A percentile compares a stretch with the other conserved stretches of the same genome.
These are phyloP conservation scores for Brassica nigra DNA, from an alignment of 345 rosid species.

Conservation along the genomic window DNA sequence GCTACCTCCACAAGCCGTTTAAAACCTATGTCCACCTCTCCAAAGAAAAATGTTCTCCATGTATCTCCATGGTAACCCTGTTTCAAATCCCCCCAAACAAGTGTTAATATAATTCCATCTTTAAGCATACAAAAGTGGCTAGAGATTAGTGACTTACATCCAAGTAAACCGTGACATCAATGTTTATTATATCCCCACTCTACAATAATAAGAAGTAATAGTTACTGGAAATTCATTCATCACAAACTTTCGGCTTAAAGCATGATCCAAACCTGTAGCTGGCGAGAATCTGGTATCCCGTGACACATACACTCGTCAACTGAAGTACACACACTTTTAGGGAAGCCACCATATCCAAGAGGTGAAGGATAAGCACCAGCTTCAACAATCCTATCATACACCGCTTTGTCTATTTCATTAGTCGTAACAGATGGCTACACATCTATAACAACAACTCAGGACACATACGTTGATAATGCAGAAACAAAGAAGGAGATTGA, in stretches of 20 bases:
- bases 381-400: constrained; percentile 83
- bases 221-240: constrained; percentile 16
- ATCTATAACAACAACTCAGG: constrained; percentile 5
- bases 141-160: constrained; percentile 53
- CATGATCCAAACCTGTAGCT: constrained; percentile 67
- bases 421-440: constrained; percentile 89
- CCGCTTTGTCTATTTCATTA: constrained; percentile 90
- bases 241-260: background rate
- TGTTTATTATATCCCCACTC: constrained; percentile 90
- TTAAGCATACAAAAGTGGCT: background rate
- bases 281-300: constrained; percentile 96
- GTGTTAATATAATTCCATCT: background rate
- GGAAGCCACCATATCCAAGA: constrained; percentile 96
- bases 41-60: constrained; percentile 84
- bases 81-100: background rate
- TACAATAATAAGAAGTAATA: constrained; percentile 44
- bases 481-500: no score
- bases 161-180: constrained; percentile 90
- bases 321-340: constrained; percentile 92
- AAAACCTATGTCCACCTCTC: constrained; percentile 57
- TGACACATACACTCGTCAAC: constrained; percentile 98
- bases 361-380: constrained; percentile 99
- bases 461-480: background rate
- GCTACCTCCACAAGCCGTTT: constrained; percentile 63
- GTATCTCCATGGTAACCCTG: constrained; percentile 99